A percentile compares a stretch with the other conserved stretches of the same genome.
Conservation (phyloP, 257 asterid species). For the Thymus mandschuricus region DNA sequence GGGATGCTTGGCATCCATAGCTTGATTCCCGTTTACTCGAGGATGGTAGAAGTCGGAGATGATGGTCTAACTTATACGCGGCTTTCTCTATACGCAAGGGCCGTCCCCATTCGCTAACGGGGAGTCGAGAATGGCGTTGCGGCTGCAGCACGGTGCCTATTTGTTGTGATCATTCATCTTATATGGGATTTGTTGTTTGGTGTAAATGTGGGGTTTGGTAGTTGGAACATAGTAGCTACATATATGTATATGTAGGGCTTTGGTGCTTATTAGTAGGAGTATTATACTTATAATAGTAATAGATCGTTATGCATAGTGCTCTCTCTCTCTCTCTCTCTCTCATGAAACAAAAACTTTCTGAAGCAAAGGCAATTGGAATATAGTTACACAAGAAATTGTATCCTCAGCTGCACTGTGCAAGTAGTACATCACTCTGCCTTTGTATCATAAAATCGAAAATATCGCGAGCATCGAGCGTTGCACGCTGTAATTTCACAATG, state of each 20-base stretch:
- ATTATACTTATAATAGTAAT: too few species aligned
- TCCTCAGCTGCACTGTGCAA: too few species aligned
- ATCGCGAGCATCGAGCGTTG: not conserved
- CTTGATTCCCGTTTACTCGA: not conserved
- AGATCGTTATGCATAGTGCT: not conserved
- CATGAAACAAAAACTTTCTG: too few species aligned
- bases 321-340: not conserved
- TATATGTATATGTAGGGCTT: not conserved
- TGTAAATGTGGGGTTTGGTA: conserved; percentile 13
- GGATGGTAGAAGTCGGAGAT: not conserved
- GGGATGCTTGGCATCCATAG: conserved; percentile 31
- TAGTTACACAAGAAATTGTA: too few species aligned
- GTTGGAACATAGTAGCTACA: not conserved
- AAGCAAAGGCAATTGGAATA: not conserved
- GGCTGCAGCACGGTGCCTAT: not conserved
- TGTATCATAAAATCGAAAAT: not conserved
- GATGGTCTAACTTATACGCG: not conserved
- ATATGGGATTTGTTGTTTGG: not conserved
- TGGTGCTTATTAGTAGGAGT: not conserved
- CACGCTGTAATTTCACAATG: conserved; percentile 13
- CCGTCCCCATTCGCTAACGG: not conserved
- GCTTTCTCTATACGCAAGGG: not conserved
- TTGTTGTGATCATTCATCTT: not conserved
- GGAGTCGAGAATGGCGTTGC: conserved; percentile 9
- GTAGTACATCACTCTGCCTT: not conserved